A percentile compares a stretch with the other conserved stretches of the same genome.
phyloP scores from a whole-genome alignment of 1,284 basidiomycete species.

The Boletus semigastroideus region DNA sequence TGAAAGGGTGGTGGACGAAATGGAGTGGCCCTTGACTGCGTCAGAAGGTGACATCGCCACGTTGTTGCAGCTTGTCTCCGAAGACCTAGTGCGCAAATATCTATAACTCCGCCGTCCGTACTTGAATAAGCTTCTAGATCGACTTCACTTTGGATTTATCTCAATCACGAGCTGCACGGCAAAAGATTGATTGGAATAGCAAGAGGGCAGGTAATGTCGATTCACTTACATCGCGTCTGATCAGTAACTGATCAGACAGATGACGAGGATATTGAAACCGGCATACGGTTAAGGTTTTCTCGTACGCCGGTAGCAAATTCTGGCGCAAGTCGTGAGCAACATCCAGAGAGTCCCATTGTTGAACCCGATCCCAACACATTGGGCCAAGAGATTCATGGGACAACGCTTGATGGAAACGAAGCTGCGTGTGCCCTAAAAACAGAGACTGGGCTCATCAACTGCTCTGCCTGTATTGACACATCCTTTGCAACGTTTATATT shows the following conservation, averaged over 20 bases:
- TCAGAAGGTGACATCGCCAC: slow-evolving; percentile 75
- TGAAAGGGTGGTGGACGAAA: slow-evolving; percentile 50
- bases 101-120: neutral
- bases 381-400: slow-evolving; percentile 42
- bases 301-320: slow-evolving; percentile 12
- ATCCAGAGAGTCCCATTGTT: slow-evolving; percentile 13
- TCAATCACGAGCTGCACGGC: slow-evolving; percentile 52
- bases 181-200: slow-evolving; percentile 74
- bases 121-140: slow-evolving; percentile 41
- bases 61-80: slow-evolving; percentile 68
- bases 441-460: slow-evolving; percentile 53
- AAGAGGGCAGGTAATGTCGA: slow-evolving; percentile 69
- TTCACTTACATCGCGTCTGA: slow-evolving; percentile 2
- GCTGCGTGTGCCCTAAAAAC: slow-evolving; percentile 51
- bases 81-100: slow-evolving; percentile 51
- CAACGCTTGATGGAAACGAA: slow-evolving; percentile 39
- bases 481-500: slow-evolving; percentile 40
- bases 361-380: slow-evolving; percentile 9
- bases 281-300: slow-evolving; percentile 50
- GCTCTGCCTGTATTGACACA: slow-evolving; percentile 53
- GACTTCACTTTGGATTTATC: slow-evolving; percentile 67
- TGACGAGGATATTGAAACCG: slow-evolving; percentile 76
- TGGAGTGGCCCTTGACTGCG: slow-evolving; percentile 70
- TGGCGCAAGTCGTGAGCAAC: slow-evolving; percentile 15
- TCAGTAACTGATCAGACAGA: slow-evolving; percentile 48